Evolutionary conservation across 1,284 basidiomycete genomes (phyloP), one percentile per base, ranked within the genome.

Genomic region (Cryptococcus hybrid): DNA sequence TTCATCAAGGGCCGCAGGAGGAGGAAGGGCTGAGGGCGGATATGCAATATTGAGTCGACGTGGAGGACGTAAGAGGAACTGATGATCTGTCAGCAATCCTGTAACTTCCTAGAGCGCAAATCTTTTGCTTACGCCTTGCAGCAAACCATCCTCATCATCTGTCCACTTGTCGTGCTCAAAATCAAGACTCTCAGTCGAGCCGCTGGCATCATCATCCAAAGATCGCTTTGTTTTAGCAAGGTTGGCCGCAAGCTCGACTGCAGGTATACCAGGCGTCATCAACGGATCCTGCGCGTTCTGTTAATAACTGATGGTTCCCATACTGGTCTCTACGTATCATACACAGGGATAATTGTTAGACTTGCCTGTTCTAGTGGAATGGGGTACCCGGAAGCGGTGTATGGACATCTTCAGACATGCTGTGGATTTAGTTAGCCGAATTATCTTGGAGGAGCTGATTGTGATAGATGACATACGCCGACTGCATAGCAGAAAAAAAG

Each of bases 11-110:
- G 68, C 70, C 9, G 51, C 62, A 5, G 74, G 50, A 12, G 74
- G 74, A 3, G 72, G 72, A 3, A 76, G 62, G 2, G 70, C 67
- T 7, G 66, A 66, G 12, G 74, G 74, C 8, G 72, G 71, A 46
- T 72, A 76, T 5, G 65, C 46, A 6, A 55, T 57, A 30, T 57
- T 43, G 9, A 69, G 56, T 5, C 64, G 65, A 42, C 59, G 65
- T 11, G 66, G 68, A 12, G 66, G 72, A 52, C 69, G 66, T 24
- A 62, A 57, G 39, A 76, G 65, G 56, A 72, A 74, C 72, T 73
- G 55, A 39, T 11, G 13, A 18, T 18, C 18, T 18, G 18, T 18
- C 18, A 18, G 18, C 18, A 18, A 18, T 18, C 18, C 18, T 18
- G 18, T 18, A 18, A 18, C 18, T 18, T 18, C 18, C 18, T 18